Base-by-base conservation (phyloP, 805 yeast species). In the Lipomyces oligophaga region DNA sequence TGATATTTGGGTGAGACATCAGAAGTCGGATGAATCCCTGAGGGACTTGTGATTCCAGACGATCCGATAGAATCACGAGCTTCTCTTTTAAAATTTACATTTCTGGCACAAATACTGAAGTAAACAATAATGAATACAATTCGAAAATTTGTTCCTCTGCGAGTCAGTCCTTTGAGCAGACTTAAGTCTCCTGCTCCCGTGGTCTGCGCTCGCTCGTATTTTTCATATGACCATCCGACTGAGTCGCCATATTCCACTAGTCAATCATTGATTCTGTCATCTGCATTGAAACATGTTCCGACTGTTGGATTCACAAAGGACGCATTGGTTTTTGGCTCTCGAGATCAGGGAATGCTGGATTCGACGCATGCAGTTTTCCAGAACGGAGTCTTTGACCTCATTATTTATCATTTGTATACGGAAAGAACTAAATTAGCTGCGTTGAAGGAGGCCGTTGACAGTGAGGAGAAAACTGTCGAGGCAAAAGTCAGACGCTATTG, bases 341-440 rank as follows among this genome's bases (percentile, higher is more conserved):
- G 80, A 34, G 67, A 65, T 2, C 62, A 70, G 54, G 73, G 75
- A 4, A 74, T 75, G 58, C 68, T 76, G 38, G 86, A 81, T 49
- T 66, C 73, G n/a, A 67, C 73, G 7, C 67, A 61, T 16, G 67
- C 76, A 60, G 48, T 72, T 16, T 72, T 71, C 53, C 64, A 66
- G 3, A 58, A 63, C 32, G 79, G 80, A 3, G 65, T 69, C 8
- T 67, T 72, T 32, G 78, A 79, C 43, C 73, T 83, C 50, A 74
- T 80, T 41, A 76, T 72, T 62, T 74, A 77, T 47, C 78, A 80
- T 64, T 60, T 80, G 34, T 72, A 75, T 35, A 70, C 72, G 63
- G 65, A 48, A 43, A 54, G 53, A 59, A 58, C 26, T 8, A 58
- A 30, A 59, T 72, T 62, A 64, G 64, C 55, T 37, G 54, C 8